Percentiles rank a stretch among this genome's conserved stretches.
phyloP scores from a whole-genome alignment of 1,284 basidiomycete species.

The Trichosporon ovoides region DNA sequence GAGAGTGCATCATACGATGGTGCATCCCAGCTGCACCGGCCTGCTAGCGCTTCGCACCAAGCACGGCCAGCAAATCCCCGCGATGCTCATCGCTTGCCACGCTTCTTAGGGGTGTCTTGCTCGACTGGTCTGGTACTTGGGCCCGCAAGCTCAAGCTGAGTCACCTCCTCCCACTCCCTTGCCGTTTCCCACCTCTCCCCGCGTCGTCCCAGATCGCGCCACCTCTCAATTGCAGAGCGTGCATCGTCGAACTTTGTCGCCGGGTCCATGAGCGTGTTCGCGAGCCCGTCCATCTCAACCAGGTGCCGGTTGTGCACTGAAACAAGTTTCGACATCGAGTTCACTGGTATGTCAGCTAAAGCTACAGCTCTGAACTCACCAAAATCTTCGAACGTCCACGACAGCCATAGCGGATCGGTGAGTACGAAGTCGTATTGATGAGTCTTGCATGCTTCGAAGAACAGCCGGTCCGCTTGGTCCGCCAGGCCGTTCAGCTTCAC shows the following conservation, averaged over 20 bases:
- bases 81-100: constrained; percentile 17
- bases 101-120: constrained; percentile 15
- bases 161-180: constrained; percentile 43
- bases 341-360: constrained; percentile 23
- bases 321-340: constrained; percentile 35
- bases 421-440: constrained; percentile 32
- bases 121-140: constrained; percentile 24
- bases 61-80: neutral
- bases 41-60: neutral
- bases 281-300: constrained; percentile 22
- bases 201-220: constrained; percentile 35
- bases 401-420: constrained; percentile 37
- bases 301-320: constrained; percentile 33
- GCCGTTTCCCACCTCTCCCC: constrained; percentile 34
- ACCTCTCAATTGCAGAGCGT: constrained; percentile 36
- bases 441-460: constrained; percentile 35
- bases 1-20: neutral
- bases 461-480: constrained; percentile 41
- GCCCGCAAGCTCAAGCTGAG: constrained; percentile 31
- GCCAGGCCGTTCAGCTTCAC: constrained; percentile 32
- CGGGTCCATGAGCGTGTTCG: constrained; percentile 23
- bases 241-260: constrained; percentile 37
- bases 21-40: constrained; percentile 1
- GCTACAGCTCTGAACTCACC: constrained; percentile 20
- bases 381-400: constrained; percentile 45